phyloP scores from a whole-genome alignment of 2,329 filamentous ascomycete species.

The Emergomyces africanus region DNA sequence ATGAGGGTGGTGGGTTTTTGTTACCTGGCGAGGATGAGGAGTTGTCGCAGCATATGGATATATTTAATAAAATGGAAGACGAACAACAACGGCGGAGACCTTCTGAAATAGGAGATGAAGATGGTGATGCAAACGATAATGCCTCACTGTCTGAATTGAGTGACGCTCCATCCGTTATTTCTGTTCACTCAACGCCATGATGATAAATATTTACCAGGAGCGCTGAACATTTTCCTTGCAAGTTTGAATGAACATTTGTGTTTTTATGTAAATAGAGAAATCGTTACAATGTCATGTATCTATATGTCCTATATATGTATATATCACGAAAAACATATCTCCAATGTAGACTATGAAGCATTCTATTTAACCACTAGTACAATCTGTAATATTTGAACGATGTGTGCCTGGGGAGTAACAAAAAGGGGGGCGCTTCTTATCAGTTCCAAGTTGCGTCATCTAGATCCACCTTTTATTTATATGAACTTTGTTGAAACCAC shows the following conservation, averaged over 20 bases:
- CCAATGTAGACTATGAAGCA: not conserved
- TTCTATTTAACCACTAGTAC: not conserved
- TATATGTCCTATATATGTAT: not conserved
- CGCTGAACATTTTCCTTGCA: not conserved
- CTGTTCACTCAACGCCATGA: not conserved
- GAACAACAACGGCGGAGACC: not conserved
- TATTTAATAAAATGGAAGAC: not conserved
- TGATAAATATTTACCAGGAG: no score
- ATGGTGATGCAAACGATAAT: not conserved
- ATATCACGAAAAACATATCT: not conserved
- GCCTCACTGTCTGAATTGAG: constrained; percentile 6
- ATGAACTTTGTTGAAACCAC: not conserved
- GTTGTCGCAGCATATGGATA: not conserved
- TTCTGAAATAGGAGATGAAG: not conserved
- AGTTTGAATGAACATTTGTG: not conserved
- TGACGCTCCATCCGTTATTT: constrained; percentile 4
- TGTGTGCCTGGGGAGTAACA: no score
- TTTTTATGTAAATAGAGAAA: not conserved
- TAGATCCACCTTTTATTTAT: not conserved
- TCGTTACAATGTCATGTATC: not conserved
- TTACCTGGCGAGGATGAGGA: constrained; percentile 19
- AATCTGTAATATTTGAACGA: not conserved
- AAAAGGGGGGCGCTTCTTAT: not conserved
- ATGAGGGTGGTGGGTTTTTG: constrained; percentile 20
- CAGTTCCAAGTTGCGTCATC: not conserved